phyloP scores from a whole-genome alignment of 768 basidiomycete genomes.

The Gautieria morchelliformis region DNA sequence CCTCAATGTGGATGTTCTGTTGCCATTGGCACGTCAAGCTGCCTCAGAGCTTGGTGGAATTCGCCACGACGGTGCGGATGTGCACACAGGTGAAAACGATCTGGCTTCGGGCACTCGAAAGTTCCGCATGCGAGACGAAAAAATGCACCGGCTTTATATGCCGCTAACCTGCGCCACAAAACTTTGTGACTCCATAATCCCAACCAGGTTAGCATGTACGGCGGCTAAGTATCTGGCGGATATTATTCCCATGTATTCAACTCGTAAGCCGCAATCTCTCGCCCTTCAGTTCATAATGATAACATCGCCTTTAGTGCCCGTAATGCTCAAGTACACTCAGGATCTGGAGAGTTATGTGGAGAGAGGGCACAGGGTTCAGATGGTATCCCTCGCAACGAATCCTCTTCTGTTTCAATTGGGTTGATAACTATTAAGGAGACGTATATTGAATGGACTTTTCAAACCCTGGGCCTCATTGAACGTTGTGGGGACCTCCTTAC shows the following conservation, averaged over 20 bases:
- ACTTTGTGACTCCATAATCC: not conserved
- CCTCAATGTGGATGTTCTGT: not conserved
- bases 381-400: not conserved
- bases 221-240: not conserved
- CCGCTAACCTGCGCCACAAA: not conserved
- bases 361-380: not conserved
- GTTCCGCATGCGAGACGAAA: not conserved
- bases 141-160: constrained; percentile 1
- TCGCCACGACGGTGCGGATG: not conserved
- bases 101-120: not conserved
- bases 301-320: not conserved
- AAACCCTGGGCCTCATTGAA: not conserved
- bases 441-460: not conserved
- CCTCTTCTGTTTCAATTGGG: not conserved
- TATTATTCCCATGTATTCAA: not conserved
- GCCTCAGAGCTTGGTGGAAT: not conserved
- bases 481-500: not conserved
- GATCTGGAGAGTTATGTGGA: not conserved
- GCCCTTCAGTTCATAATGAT: not conserved
- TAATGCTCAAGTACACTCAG: constrained; percentile 3
- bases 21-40: not conserved
- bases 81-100: not conserved
- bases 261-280: not conserved
- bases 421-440: not conserved
- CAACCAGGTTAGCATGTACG: not conserved